Conservation (phyloP, 1,139 yeast species). For the Kodamaea anthophila region DNA sequence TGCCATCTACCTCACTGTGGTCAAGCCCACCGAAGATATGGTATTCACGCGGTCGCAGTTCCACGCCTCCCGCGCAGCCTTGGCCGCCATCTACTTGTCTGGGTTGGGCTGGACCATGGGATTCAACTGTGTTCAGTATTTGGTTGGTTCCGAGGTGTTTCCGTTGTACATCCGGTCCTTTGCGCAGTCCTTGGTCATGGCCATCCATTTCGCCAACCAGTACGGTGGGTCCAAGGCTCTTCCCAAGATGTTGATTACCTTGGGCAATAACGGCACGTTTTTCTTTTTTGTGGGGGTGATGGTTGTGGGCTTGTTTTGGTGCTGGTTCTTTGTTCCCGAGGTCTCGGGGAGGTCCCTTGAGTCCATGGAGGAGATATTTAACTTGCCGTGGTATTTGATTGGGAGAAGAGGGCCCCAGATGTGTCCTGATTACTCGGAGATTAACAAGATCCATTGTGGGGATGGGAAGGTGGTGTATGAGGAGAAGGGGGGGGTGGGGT, state of each 20-base stretch:
- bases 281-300: constrained; percentile 46
- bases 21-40: constrained; percentile 34
- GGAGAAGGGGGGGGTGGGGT: constrained; percentile 1
- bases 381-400: constrained; percentile 52
- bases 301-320: constrained; percentile 38
- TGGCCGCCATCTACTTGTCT: constrained; percentile 46
- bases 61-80: constrained; percentile 43
- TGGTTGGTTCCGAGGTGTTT: constrained; percentile 53
- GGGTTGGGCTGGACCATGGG: constrained; percentile 64
- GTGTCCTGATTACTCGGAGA: constrained; percentile 50
- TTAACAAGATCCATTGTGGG: constrained; percentile 10
- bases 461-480: constrained; percentile 3
- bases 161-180: constrained; percentile 50
- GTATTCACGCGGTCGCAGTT: constrained; percentile 4
- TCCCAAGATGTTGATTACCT: constrained; percentile 44
- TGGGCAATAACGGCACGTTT: constrained; percentile 50
- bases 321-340: constrained; percentile 53
- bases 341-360: constrained; percentile 50
- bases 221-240: constrained; percentile 56
- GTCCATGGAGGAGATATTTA: constrained; percentile 52
- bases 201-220: constrained; percentile 53
- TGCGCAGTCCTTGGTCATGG: constrained; percentile 52
- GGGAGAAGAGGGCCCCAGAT: constrained; percentile 48
- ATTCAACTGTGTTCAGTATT: constrained; percentile 53
- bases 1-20: constrained; percentile 42